A percentile compares a stretch with the other conserved stretches of the same genome.
These are phyloP conservation scores for Rhazya stricta DNA, from an alignment of 257 asterid genomes.

Conservation along the genomic window DNA sequence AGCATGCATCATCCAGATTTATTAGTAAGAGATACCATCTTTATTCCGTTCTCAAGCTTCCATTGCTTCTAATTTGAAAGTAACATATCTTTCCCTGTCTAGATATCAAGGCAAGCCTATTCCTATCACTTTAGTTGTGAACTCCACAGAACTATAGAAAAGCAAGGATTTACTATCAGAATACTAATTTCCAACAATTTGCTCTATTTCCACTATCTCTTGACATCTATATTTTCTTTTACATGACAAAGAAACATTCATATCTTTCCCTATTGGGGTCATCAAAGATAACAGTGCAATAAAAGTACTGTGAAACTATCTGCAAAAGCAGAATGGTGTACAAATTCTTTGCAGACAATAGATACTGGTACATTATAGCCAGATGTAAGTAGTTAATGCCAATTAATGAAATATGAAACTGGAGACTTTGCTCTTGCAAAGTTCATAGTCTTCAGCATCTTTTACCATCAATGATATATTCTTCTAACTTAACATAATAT, in stretches of 20 bases:
- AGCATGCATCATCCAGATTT: neutral
- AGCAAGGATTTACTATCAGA: neutral
- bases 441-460: neutral
- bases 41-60: neutral
- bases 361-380: neutral
- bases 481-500: neutral
- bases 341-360: neutral
- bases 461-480: neutral
- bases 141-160: no score
- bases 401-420: neutral
- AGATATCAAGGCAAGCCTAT: neutral
- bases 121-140: neutral
- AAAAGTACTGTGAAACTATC: neutral
- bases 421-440: neutral
- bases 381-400: neutral
- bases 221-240: neutral
- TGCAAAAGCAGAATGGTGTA: neutral
- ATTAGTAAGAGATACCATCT: neutral
- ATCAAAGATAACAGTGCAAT: neutral
- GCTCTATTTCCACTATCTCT: neutral
- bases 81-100: neutral
- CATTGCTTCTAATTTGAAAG: neutral
- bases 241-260: neutral
- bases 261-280: neutral
- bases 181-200: neutral